Conservation (phyloP, 768 basidiomycete genomes). For the Suillus subalutaceus region DNA sequence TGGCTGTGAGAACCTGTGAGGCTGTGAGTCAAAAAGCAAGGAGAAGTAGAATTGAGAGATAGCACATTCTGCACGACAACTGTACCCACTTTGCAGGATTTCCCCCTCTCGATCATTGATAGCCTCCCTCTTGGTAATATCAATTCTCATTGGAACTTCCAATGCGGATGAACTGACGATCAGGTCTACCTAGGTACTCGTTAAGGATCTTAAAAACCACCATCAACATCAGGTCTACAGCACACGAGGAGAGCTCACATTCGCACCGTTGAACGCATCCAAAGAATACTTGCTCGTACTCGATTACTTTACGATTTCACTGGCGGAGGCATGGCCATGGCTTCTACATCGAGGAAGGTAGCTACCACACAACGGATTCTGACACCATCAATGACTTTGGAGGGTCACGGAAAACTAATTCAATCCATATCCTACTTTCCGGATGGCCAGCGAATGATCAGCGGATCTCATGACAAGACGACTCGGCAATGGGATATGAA, state of each 20-base stretch:
- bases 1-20: too few species aligned
- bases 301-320: not conserved
- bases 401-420: not conserved
- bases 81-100: too few species aligned
- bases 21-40: too few species aligned
- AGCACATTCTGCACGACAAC: too few species aligned
- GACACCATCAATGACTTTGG: not conserved
- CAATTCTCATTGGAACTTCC: not conserved
- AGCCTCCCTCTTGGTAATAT: too few species aligned
- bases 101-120: too few species aligned
- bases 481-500: not conserved
- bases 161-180: not conserved
- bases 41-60: too few species aligned
- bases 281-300: not conserved
- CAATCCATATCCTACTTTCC: not conserved
- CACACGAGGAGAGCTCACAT: not conserved
- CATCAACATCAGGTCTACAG: not conserved
- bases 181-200: not conserved
- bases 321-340: not conserved
- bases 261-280: not conserved
- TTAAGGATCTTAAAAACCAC: not conserved
- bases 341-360: not conserved
- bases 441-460: not conserved
- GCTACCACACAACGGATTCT: not conserved
- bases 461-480: not conserved